These are phyloP conservation scores for Serpula lacrymans DNA, from an alignment of 768 basidiomycete species.

Conservation along the genomic window DNA sequence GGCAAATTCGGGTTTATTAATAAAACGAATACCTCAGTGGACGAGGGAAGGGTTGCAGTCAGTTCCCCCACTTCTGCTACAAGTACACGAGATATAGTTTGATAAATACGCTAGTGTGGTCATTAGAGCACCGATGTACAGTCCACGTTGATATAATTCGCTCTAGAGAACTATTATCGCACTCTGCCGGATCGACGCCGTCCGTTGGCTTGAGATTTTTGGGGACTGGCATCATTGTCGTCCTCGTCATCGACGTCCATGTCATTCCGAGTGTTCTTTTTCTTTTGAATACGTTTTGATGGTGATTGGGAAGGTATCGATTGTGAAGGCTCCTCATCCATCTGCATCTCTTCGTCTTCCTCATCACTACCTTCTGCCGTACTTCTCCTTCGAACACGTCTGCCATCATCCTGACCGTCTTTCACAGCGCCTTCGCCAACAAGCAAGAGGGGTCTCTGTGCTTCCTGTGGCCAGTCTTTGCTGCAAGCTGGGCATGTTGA, in stretches of 20 bases:
- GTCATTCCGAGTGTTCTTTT: conserved; percentile 24
- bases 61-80: no score
- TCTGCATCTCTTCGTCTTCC: conserved; percentile 44
- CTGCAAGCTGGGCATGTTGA: conserved; percentile 55
- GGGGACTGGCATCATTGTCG: conserved; percentile 18
- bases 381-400: conserved; percentile 33
- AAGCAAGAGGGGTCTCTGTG: conserved; percentile 42
- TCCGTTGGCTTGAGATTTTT: conserved; percentile 11
- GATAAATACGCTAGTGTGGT: no score
- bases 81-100: no score
- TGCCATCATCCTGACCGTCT: conserved; percentile 52
- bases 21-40: conserved; percentile 29
- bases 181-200: conserved; percentile 18
- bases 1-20: conserved; percentile 84
- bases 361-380: conserved; percentile 32
- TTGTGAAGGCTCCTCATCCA: conserved; percentile 31
- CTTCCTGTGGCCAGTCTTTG: conserved; percentile 57
- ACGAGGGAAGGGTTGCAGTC: conserved; percentile 43
- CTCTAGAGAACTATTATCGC: no score
- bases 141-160: no score
- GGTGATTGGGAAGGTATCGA: conserved; percentile 17
- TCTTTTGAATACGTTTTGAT: conserved; percentile 23
- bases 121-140: no score
- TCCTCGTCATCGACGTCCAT: conserved; percentile 48
- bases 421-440: conserved; percentile 70